Base-by-base conservation (phyloP, 352 stramenopile genomes). In the Globisporangium recalcitrans region DNA sequence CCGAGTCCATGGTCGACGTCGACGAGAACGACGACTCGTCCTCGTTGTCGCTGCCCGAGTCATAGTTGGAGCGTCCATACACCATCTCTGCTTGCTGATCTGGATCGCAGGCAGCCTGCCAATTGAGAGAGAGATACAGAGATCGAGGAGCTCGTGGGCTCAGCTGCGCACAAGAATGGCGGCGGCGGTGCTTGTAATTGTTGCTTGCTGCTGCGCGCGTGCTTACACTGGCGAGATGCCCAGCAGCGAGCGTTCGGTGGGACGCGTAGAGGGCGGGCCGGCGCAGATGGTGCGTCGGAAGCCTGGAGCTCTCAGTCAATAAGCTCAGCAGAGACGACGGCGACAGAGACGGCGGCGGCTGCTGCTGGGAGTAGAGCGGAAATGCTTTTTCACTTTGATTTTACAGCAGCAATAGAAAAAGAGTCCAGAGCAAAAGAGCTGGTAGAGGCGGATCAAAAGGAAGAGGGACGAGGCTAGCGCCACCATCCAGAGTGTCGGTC, bases 1-100 rank as follows among this genome's bases (percentile, higher is more conserved):
- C 83, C 63, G 80, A 92, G 77, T 90, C 83, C 81, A 92, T 90
- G 21, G 80, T 90, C 16, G 83, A 92, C 52, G 80, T 90, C 14
- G 80, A 92, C 38, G 83, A 83, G 72, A 90, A 87, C 26, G 80
- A 90, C 36, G 69, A 85, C 57, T 85, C 78, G 44, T 88, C 78
- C 56, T 86, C 78, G 52, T 58, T 60, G 67, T 72, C 69, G 24
- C 47, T 63, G 44, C 54, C 60, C 38, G 63, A 53, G 51, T 67
- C 65, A 61, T 63, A 54, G 36, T 29, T 56, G 11, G 47, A 46
- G 22, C 34, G 56, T 1, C 51, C 67, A 49, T 67, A 73, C 58
- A 58, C 47, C 67, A 70, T 70, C 14, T 29, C 34, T 46, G 46
- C 24, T 27, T 40, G 54, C n/a, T n/a, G n/a, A n/a, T 22, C 13